These are phyloP conservation scores for Nicotiana noctiflora DNA, from an alignment of 257 asterid genomes.

Conservation along the genomic window DNA sequence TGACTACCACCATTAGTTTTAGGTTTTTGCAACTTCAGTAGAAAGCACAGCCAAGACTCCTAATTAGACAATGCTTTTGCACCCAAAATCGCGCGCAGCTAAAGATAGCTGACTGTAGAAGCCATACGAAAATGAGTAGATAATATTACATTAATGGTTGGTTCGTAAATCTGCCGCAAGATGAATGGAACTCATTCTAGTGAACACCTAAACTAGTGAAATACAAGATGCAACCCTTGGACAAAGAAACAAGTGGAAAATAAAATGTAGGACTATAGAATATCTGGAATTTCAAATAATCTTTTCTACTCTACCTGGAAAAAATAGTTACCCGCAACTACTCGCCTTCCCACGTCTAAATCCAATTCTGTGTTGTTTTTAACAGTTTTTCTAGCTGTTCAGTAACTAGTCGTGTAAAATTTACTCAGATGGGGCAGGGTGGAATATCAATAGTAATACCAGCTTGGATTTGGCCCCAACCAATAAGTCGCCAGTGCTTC, in stretches of 20 bases:
- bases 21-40: no score
- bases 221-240: neutral
- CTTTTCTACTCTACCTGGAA: conserved; percentile 38
- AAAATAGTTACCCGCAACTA: conserved; percentile 42
- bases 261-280: neutral
- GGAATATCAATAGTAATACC: conserved; percentile 89
- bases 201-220: neutral
- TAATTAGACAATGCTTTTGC: neutral
- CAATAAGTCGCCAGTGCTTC: conserved; percentile 98
- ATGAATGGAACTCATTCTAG: neutral
- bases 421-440: conserved; percentile 56
- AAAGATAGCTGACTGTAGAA: neutral
- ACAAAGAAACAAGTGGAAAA: neutral
- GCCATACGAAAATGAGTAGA: neutral
- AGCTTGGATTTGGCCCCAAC: conserved; percentile 96
- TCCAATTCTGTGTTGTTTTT: conserved; percentile 1
- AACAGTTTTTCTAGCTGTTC: neutral
- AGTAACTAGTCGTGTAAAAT: neutral
- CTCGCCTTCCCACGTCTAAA: conserved; percentile 44
- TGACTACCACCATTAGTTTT: no score
- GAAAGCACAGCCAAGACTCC: no score
- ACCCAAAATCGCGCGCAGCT: no score
- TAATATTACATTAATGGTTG: neutral
- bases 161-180: neutral
- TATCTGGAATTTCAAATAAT: conserved; percentile 21